Conservation (phyloP, 2,329 filamentous ascomycete genomes). For the Thermoascus crustaceus region DNA sequence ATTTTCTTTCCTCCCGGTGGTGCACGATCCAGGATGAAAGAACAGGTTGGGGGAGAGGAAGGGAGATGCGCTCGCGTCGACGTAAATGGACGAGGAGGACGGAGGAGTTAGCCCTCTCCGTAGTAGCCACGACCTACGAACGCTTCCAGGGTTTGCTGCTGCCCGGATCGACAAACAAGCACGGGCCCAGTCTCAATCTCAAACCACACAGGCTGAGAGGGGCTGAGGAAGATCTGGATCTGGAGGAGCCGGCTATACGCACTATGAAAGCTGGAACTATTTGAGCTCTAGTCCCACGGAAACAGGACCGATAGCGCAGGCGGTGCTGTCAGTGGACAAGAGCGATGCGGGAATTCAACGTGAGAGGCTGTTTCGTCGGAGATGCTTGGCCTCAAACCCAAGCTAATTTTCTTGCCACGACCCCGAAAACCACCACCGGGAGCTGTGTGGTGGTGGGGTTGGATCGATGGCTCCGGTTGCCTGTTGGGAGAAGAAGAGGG, state of each 20-base stretch:
- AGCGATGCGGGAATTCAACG: neutral
- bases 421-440: neutral
- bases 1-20: neutral
- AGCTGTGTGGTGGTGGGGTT: neutral
- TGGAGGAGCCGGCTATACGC: no score
- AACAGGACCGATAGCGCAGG: neutral
- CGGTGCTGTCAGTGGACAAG: neutral
- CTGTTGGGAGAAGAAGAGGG: conserved; percentile 1
- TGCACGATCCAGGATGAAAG: neutral
- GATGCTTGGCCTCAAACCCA: conserved; percentile 1
- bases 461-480: neutral
- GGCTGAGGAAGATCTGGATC: neutral
- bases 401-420: neutral
- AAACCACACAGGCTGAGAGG: neutral
- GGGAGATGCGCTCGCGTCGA: neutral
- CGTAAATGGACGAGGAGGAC: conserved; percentile 1
- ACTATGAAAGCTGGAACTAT: neutral
- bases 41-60: neutral
- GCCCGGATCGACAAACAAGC: neutral
- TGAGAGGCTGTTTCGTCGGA: neutral
- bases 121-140: neutral
- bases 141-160: neutral
- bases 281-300: neutral
- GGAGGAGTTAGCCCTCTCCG: neutral
- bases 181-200: neutral